Evolutionary conservation across 768 basidiomycete genomes (phyloP).

Genomic region (Amanita exitialis): DNA sequence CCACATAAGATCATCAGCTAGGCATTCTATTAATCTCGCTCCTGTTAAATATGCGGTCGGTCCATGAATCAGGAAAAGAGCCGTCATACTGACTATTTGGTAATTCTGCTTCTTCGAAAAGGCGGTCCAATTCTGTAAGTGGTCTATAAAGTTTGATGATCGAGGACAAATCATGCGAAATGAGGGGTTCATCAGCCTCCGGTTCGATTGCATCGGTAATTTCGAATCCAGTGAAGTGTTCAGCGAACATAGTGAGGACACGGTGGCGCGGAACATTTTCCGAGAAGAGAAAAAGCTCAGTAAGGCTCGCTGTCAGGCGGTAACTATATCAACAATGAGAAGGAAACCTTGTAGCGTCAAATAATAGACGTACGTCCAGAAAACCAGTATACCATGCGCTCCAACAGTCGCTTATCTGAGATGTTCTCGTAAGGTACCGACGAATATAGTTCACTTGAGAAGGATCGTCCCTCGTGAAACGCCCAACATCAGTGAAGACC

Average conservation of each 20-base stretch:
- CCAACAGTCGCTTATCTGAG: not conserved
- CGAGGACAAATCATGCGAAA: too few relatives aligned
- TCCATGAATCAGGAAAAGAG: too few relatives aligned
- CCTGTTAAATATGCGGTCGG: not conserved
- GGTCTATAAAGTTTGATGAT: not conserved
- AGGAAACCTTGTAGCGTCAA: too few relatives aligned
- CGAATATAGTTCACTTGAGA: not conserved
- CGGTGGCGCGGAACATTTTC: not conserved
- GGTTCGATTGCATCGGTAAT: slow-evolving; percentile 1
- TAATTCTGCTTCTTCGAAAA: not conserved
- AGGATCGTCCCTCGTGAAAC: not conserved
- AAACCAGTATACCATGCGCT: not conserved
- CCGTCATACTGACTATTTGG: too few relatives aligned
- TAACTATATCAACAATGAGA: not conserved
- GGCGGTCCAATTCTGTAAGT: not conserved
- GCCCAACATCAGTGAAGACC: too few relatives aligned
- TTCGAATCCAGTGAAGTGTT: not conserved
- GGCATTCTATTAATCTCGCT: not conserved
- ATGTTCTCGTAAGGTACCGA: not conserved
- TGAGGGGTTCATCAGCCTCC: too few relatives aligned
- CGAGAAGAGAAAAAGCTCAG: too few relatives aligned
- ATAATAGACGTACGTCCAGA: too few relatives aligned
- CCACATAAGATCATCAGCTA: not conserved
- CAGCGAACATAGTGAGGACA: not conserved
- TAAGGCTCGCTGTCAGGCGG: too few relatives aligned